A percentile compares a stretch with the other conserved stretches of the same genome.
phyloP scores from a whole-genome alignment of 2,329 filamentous ascomycete genomes.

The Leptosphaerulina australis region DNA sequence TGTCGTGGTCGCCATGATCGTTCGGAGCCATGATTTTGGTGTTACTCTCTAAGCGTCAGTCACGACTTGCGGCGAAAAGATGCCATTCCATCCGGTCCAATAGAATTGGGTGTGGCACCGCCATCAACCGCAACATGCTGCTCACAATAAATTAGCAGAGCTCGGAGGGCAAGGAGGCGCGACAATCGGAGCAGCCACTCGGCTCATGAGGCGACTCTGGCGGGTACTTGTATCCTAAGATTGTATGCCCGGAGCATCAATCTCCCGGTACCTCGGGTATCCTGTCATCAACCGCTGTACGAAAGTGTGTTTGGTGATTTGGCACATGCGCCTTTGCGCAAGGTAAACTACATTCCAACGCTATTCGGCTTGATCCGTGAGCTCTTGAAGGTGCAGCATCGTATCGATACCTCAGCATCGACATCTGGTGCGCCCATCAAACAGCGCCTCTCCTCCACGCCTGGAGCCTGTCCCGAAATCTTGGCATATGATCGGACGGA shows the following conservation, averaged over 20 bases:
- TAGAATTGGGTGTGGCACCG: slow-evolving; percentile 8
- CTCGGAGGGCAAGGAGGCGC: slow-evolving; percentile 19
- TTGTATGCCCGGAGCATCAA: slow-evolving; percentile 33
- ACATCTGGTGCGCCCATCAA: slow-evolving; percentile 1
- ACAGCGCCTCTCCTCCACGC: slow-evolving; percentile 16
- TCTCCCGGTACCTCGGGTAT: slow-evolving; percentile 41
- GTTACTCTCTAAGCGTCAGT: slow-evolving; percentile 15
- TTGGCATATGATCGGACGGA: slow-evolving; percentile 47
- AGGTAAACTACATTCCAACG: slow-evolving; percentile 4
- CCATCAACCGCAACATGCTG: slow-evolving; percentile 11
- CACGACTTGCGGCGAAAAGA: slow-evolving; percentile 15
- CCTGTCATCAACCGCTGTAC: slow-evolving; percentile 19
- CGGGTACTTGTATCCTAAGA: slow-evolving; percentile 35
- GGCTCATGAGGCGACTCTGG: slow-evolving; percentile 16
- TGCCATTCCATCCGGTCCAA: slow-evolving; percentile 13
- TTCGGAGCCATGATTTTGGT: slow-evolving; percentile 28
- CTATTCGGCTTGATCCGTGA: slow-evolving; percentile 8
- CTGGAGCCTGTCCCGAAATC: slow-evolving; percentile 29
- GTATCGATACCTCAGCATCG: not conserved
- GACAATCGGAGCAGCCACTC: slow-evolving; percentile 24
- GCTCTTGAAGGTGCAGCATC: slow-evolving; percentile 4
- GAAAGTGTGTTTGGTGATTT: slow-evolving; percentile 13
- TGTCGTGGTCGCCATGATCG: slow-evolving; percentile 28
- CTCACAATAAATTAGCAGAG: slow-evolving; percentile 11
- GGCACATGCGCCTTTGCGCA: slow-evolving; percentile 9